Evolutionary conservation across 1,284 basidiomycete species (phyloP).

Genomic region (Malassezia equina): DNA sequence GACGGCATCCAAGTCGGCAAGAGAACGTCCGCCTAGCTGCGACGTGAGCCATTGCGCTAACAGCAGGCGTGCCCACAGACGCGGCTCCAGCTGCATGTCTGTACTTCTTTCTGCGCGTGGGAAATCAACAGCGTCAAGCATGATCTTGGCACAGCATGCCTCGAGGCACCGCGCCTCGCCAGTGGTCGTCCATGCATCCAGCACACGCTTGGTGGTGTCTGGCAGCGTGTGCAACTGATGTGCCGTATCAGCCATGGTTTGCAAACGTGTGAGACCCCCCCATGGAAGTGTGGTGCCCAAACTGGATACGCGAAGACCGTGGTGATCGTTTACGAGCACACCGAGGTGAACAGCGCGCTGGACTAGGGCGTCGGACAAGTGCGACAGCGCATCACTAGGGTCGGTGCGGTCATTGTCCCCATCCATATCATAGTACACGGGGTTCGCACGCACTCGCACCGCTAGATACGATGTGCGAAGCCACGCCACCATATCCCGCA

Average conservation of each 20-base stretch:
- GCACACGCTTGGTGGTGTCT: not conserved
- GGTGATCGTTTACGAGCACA: not conserved
- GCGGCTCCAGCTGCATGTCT: not conserved
- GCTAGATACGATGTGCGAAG: conserved; percentile 76
- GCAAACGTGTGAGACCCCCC: not conserved
- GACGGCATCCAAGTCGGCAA: not conserved
- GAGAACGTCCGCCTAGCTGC: not conserved
- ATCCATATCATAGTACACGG: conserved; percentile 64
- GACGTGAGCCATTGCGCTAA: conserved; percentile 12
- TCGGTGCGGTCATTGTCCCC: not conserved
- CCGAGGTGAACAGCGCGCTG: not conserved
- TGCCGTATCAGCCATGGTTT: not conserved
- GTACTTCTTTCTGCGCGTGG: not conserved
- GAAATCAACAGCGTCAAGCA: not conserved
- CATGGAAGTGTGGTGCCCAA: not conserved
- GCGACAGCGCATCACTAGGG: conserved; percentile 20
- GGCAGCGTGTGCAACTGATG: not conserved
- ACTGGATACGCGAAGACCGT: not conserved
- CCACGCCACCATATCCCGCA: conserved; percentile 64
- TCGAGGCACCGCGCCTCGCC: not conserved
- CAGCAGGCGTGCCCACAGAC: not conserved
- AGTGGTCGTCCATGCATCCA: not conserved
- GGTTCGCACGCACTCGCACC: conserved; percentile 65
- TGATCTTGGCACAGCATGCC: not conserved
- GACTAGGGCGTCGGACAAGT: conserved; percentile 11